Evolutionary conservation across 1,284 basidiomycete genomes (phyloP).

Genomic region (Apiotrichum mycotoxinovorans): DNA sequence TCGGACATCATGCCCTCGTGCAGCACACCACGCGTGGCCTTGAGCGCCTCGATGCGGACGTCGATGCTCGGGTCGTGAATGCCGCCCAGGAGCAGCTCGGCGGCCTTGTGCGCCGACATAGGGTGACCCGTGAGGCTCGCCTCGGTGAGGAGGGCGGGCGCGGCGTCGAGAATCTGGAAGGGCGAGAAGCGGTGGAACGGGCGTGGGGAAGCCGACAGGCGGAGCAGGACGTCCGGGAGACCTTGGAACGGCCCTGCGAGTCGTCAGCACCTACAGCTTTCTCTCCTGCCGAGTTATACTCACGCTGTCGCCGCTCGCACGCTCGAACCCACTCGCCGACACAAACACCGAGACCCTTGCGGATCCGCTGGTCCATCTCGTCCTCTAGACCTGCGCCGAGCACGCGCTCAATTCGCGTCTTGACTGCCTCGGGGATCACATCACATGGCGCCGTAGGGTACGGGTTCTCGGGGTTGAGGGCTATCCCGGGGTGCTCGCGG

Average conservation of each 20-base stretch:
- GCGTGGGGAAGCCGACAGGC: conserved; percentile 31
- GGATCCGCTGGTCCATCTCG: conserved; percentile 41
- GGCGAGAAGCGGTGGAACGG: conserved; percentile 44
- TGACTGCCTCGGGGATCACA: conserved; percentile 32
- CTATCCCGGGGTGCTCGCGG: conserved; percentile 28
- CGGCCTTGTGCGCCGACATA: conserved; percentile 30
- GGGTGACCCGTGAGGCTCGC: conserved; percentile 27
- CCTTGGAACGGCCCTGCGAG: conserved; percentile 31
- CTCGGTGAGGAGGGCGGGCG: conserved; percentile 32
- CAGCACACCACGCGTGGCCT: conserved; percentile 36
- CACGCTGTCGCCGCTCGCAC: conserved; percentile 34
- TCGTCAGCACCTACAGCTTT: too few relatives aligned
- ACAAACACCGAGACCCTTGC: conserved; percentile 41
- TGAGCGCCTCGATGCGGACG: conserved; percentile 41
- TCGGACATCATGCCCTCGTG: conserved; percentile 29
- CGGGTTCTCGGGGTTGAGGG: conserved; percentile 28
- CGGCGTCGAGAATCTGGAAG: conserved; percentile 37
- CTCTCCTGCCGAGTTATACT: conserved; percentile 7
- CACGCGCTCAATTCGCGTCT: conserved; percentile 38
- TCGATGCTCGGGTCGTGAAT: conserved; percentile 40
- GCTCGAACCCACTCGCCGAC: conserved; percentile 40
- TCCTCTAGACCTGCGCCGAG: conserved; percentile 42
- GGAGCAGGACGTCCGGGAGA: conserved; percentile 36
- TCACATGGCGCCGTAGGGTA: conserved; percentile 38
- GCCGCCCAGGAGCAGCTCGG: conserved; percentile 36